These are phyloP conservation scores for Phialocephala subalpina DNA, from an alignment of 2,329 filamentous ascomycete genomes.

Conservation along the genomic window DNA sequence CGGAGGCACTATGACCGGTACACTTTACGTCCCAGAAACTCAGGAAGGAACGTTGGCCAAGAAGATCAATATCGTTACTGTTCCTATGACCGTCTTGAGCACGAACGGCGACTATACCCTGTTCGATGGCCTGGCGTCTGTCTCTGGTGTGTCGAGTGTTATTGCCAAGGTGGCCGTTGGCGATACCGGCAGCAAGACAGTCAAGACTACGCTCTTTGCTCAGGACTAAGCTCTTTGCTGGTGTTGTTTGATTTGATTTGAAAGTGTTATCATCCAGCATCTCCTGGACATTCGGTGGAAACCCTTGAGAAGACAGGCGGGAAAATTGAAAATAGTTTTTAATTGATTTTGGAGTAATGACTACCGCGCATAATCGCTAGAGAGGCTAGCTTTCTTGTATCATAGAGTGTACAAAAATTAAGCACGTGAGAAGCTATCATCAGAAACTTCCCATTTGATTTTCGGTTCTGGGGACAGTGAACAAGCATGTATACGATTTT, in stretches of 20 bases:
- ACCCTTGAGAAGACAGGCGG: no score
- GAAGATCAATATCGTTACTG: constrained; percentile 19
- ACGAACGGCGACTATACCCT: constrained; percentile 27
- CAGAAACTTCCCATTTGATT: no score
- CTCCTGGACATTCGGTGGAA: no score
- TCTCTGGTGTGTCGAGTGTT: constrained; percentile 16
- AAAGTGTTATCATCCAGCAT: no score
- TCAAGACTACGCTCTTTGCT: constrained; percentile 21
- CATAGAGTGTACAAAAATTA: no score
- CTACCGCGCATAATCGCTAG: no score
- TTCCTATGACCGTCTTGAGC: constrained; percentile 14
- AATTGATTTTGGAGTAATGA: no score
- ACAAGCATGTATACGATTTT: no score
- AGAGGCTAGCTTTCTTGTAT: no score
- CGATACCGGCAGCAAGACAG: constrained; percentile 21
- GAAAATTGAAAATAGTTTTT: no score
- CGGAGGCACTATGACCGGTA: constrained; percentile 20
- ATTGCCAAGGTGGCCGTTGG: constrained; percentile 27
- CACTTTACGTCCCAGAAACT: constrained; percentile 23
- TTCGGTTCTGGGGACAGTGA: no score
- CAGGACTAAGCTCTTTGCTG: constrained; percentile 18
- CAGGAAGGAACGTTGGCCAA: constrained; percentile 15
- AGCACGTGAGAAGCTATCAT: no score
- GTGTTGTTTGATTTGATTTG: not conserved
- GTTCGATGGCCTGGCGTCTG: constrained; percentile 14